Evolutionary conservation across 441 rosid genomes (phyloP), one percentile per base, ranked within the genome.

Genomic region (Gossypium laxum): DNA sequence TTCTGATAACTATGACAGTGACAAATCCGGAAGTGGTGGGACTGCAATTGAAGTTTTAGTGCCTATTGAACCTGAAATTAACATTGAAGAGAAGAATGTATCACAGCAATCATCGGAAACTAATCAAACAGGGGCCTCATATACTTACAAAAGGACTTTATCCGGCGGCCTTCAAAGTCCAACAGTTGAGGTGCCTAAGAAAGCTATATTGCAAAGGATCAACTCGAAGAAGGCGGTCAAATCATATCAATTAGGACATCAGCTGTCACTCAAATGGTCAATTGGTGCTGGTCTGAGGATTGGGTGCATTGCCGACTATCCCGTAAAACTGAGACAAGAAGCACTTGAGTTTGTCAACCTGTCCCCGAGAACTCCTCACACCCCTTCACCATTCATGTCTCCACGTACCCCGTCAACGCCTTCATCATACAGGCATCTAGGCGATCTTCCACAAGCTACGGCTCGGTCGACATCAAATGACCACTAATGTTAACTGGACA

Each of bases 231-330:
- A 85, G 74, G 85, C 78, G 1, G 78, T 82, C 0, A 84, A 82
- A 71, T 93, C 96, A 7, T 85, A 88, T 67, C 96, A 93, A 62
- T 74, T 93, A 58, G 98, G 97, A 21, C 83, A 87, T 81, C 94
- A 88, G 62, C 78, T 93, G 52, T 64, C 92, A n/a, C 87, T 82
- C 68, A 88, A 87, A 76, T 93, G 97, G 98, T 81, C 97, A 30
- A 91, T 91, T 0, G 96, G 98, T 24, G 97, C 86, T 4, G 98
- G 98, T 41, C 97, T 96, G 28, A 85, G 98, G 71, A 93, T 93
- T 2, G 98, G 98, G 22, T 93, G 98, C 65, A 88, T 88, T 69
- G 97, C 96, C 1, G 97, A 93, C 77, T 93, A 91, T 74, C 97
- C 98, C 0, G 73, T 79, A 3, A 82, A 88, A 70, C 80, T 93